Percentiles rank a stretch among this genome's conserved stretches.
These are phyloP conservation scores for Colletotrichum sp. DNA, from an alignment of 2,329 filamentous ascomycete genomes.

Conservation along the genomic window DNA sequence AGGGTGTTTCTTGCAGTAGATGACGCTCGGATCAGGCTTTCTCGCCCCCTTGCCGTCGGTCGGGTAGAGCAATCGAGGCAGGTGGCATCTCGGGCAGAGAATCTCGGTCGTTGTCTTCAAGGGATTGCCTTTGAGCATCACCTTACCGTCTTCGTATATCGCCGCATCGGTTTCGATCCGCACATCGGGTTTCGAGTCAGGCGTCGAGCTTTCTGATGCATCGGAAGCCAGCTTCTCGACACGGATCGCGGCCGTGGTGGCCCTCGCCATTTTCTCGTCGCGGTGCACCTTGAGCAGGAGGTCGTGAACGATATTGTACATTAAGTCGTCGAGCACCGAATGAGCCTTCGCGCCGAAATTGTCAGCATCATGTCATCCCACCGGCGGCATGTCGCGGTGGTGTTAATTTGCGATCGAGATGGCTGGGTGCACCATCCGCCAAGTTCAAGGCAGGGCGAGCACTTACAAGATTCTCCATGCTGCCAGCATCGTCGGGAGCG, in stretches of 20 bases:
- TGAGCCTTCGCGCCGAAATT: constrained; percentile 51
- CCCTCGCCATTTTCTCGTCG: constrained; percentile 78
- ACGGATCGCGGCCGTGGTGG: constrained; percentile 67
- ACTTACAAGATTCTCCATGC: constrained; percentile 66
- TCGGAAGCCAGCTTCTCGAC: constrained; percentile 67
- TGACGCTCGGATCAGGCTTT: constrained; percentile 69
- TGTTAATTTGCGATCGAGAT: neutral
- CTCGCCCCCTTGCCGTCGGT: constrained; percentile 71
- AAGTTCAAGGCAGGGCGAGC: neutral
- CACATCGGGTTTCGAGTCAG: constrained; percentile 60
- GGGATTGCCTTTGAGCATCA: constrained; percentile 74
- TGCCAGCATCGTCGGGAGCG: constrained; percentile 54
- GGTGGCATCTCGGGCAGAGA: constrained; percentile 75
- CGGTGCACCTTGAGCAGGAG: constrained; percentile 77
- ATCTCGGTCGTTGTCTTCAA: constrained; percentile 75
- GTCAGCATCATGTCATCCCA: constrained; percentile 1
- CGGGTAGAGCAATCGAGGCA: constrained; percentile 75
- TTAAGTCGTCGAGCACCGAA: constrained; percentile 73
- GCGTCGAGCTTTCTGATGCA: constrained; percentile 55
- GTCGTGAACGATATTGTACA: constrained; percentile 80
- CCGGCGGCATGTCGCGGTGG: neutral
- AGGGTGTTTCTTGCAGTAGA: constrained; percentile 81
- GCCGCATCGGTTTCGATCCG: constrained; percentile 71
- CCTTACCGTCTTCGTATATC: constrained; percentile 72
- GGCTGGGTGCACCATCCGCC: neutral